Percentiles rank a stretch among this genome's conserved stretches.
Evolutionary conservation across 208 protist species (phyloP).

Genomic region (Strigomonas culicis): DNA sequence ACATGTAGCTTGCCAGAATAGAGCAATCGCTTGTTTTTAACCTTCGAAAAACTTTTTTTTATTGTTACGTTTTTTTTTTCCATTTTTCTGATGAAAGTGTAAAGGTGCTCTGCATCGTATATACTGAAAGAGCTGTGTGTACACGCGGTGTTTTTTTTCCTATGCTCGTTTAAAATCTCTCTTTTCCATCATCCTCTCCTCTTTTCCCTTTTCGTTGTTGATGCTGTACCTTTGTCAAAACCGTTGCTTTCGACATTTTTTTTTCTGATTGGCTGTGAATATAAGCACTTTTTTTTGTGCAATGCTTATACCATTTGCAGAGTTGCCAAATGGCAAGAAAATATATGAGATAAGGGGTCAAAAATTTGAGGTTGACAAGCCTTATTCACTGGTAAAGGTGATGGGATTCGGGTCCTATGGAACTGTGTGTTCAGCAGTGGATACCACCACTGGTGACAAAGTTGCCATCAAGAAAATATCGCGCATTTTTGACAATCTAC

Average conservation of each 20-base stretch:
- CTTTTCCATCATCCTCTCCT: not conserved
- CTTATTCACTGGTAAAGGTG: conserved; percentile 74
- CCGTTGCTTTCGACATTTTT: conserved; percentile 7
- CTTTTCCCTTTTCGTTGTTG: not conserved
- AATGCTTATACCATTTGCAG: conserved; percentile 38
- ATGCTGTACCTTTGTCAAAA: not conserved
- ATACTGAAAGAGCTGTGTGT: not conserved
- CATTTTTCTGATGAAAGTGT: not conserved
- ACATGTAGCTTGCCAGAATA: not conserved
- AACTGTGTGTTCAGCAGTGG: conserved; percentile 78
- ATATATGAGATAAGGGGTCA: conserved; percentile 82
- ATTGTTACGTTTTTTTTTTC: not conserved
- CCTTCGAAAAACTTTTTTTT: not conserved
- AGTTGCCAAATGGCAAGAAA: conserved; percentile 58
- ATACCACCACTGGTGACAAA: conserved; percentile 24
- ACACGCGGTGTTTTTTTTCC: not conserved
- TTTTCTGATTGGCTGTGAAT: conserved; percentile 21
- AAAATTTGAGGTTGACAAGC: conserved; percentile 78
- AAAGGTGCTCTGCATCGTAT: not conserved
- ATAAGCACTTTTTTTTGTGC: conserved; percentile 6
- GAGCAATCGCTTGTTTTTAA: not conserved
- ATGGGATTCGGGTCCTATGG: conserved; percentile 86
- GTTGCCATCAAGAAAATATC: conserved; percentile 98
- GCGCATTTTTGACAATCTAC: conserved; percentile 93
- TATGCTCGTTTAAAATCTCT: not conserved